phyloP scores from a whole-genome alignment of 1,284 basidiomycete genomes.

The Erythrobasidium hasegawianum region DNA sequence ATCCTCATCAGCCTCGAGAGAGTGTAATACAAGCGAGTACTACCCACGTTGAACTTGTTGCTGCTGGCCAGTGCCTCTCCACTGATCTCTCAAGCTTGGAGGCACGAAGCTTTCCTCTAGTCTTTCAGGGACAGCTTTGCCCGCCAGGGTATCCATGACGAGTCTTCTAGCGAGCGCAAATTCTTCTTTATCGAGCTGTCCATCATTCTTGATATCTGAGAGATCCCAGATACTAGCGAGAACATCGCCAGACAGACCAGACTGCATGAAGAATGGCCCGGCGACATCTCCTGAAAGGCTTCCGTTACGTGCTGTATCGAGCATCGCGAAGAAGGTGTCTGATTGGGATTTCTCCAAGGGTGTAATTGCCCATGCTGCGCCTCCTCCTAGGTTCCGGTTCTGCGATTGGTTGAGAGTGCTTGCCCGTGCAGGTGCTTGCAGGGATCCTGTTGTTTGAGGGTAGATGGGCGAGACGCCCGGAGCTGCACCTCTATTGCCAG shows the following conservation, averaged over 20 bases:
- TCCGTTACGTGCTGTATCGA: conserved; percentile 73
- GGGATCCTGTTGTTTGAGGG: conserved; percentile 49
- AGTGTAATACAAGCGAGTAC: conserved; percentile 22
- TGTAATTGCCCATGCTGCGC: conserved; percentile 74
- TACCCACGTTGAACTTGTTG: conserved; percentile 22
- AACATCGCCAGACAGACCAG: conserved; percentile 74
- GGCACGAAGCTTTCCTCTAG: conserved; percentile 76
- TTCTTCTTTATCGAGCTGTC: conserved; percentile 80
- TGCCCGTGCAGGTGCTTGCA: conserved; percentile 7
- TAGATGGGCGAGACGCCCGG: conserved; percentile 34
- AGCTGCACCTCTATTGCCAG: conserved; percentile 36
- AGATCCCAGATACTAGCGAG: conserved; percentile 96
- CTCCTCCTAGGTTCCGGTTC: conserved; percentile 1
- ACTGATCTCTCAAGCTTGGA: conserved; percentile 61
- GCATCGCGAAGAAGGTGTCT: conserved; percentile 76
- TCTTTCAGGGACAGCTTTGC: conserved; percentile 69
- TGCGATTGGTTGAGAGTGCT: conserved; percentile 16
- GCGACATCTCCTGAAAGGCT: conserved; percentile 89
- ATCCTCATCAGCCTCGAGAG: neutral
- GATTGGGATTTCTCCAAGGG: conserved; percentile 72
- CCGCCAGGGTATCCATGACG: conserved; percentile 80
- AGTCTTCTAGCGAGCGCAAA: conserved; percentile 96
- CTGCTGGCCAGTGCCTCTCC: conserved; percentile 16
- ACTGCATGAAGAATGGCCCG: conserved; percentile 93
- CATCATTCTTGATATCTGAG: conserved; percentile 83